phyloP scores from a whole-genome alignment of 106 monocot species.

The Alisma plantagoaquatica region DNA sequence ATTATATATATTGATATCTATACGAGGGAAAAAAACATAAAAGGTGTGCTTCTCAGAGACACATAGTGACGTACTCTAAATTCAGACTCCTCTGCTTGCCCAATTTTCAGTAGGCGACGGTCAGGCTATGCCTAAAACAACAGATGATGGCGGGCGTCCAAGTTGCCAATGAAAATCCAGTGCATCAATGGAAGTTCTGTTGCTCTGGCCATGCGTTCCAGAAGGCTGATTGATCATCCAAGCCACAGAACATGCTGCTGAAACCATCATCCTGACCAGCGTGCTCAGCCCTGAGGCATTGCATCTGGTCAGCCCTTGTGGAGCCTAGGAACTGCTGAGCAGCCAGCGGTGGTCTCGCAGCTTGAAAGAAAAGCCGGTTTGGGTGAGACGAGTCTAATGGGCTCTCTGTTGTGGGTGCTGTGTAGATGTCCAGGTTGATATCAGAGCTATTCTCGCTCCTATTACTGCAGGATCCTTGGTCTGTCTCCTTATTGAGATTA shows the following conservation, averaged over 20 bases:
- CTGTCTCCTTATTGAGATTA: conserved; percentile 93
- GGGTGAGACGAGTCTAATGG: conserved; percentile 20
- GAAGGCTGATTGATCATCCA: conserved; percentile 71
- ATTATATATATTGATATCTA: too few relatives aligned
- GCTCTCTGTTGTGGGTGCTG: conserved; percentile 29
- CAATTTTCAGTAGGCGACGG: too few relatives aligned
- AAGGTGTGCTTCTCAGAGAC: too few relatives aligned
- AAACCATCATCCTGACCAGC: conserved; percentile 40
- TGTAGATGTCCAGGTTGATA: conserved; percentile 52
- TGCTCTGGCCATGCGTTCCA: conserved; percentile 74
- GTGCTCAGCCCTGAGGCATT: conserved; percentile 44
- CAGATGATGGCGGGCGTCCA: too few relatives aligned
- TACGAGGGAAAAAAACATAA: too few relatives aligned
- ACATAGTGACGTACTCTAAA: too few relatives aligned
- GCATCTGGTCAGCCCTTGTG: conserved; percentile 17
- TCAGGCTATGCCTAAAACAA: too few relatives aligned
- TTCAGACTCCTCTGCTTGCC: too few relatives aligned
- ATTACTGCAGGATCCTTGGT: conserved; percentile 90
- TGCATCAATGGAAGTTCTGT: conserved; percentile 60
- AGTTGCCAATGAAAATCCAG: too few relatives aligned
- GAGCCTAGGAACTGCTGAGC: conserved; percentile 34
- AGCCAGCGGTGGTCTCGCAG: conserved; percentile 31
- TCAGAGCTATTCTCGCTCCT: conserved; percentile 88
- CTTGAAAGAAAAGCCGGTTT: conserved; percentile 30
- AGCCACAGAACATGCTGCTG: conserved; percentile 58